Evolutionary conservation across 106 monocot genomes (phyloP).

Genomic region (Narthecium ossifragum): DNA sequence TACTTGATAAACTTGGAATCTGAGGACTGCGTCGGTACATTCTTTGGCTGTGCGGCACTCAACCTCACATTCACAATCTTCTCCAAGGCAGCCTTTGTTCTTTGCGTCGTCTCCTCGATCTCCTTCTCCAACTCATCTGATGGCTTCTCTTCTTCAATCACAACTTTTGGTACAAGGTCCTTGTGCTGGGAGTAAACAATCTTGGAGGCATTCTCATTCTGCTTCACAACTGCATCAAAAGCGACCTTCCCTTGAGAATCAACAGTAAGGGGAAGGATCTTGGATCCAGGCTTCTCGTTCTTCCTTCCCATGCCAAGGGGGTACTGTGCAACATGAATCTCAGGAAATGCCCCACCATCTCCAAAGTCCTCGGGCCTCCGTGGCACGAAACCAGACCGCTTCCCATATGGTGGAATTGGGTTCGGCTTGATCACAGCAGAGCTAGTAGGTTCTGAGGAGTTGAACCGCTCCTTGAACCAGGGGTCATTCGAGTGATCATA

Average conservation of each 20-base stretch:
- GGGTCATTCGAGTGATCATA: slow-evolving; percentile 86
- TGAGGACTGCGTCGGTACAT: slow-evolving; percentile 65
- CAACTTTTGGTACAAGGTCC: slow-evolving; percentile 78
- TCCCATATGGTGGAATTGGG: slow-evolving; percentile 70
- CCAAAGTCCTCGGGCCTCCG: slow-evolving; percentile 87
- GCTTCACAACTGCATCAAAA: slow-evolving; percentile 75
- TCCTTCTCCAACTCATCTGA: slow-evolving; percentile 70
- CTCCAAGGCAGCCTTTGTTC: slow-evolving; percentile 79
- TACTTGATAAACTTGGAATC: slow-evolving; percentile 95
- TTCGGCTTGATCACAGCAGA: slow-evolving; percentile 23
- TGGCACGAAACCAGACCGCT: slow-evolving; percentile 78
- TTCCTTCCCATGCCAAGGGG: slow-evolving; percentile 86
- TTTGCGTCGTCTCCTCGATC: slow-evolving; percentile 75
- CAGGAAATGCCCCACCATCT: slow-evolving; percentile 94
- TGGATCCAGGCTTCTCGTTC: slow-evolving; percentile 67
- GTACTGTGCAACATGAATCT: slow-evolving; percentile 93
- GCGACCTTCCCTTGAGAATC: slow-evolving; percentile 87
- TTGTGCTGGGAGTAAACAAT: slow-evolving; percentile 90
- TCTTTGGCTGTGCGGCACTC: slow-evolving; percentile 96
- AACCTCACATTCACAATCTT: slow-evolving; percentile 87
- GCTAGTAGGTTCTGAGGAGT: slow-evolving; percentile 14
- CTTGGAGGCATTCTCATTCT: slow-evolving; percentile 79
- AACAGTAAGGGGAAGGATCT: slow-evolving; percentile 82
- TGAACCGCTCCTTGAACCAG: slow-evolving; percentile 92
- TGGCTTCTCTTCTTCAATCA: slow-evolving; percentile 22